A percentile compares a stretch with the other conserved stretches of the same genome.
These are phyloP conservation scores for Penicillium sp. DNA, from an alignment of 2,329 filamentous ascomycete genomes.

Conservation along the genomic window DNA sequence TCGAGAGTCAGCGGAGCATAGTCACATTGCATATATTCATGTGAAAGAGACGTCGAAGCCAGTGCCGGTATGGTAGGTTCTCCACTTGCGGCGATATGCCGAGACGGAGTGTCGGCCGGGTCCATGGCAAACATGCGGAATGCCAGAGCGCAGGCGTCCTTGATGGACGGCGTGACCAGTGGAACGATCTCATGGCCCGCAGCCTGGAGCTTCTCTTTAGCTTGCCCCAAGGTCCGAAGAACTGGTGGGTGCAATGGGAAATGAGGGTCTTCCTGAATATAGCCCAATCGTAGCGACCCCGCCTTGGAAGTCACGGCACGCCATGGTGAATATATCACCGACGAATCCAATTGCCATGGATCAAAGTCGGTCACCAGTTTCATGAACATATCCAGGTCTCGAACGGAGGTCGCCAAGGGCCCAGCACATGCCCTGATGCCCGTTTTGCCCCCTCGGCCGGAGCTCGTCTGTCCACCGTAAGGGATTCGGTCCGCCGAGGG, in stretches of 20 bases:
- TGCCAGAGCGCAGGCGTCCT: slow-evolving; percentile 8
- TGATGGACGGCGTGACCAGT: slow-evolving; percentile 8
- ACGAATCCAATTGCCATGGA: slow-evolving; percentile 9
- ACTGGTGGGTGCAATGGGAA: slow-evolving; percentile 24
- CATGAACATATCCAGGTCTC: slow-evolving; percentile 13
- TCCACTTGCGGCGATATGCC: slow-evolving; percentile 16
- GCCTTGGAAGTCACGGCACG: not conserved
- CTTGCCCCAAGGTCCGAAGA: slow-evolving; percentile 14
- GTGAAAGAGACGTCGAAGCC: slow-evolving; percentile 20
- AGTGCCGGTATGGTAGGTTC: slow-evolving; percentile 24
- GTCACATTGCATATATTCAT: slow-evolving; percentile 13
- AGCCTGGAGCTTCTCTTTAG: slow-evolving; percentile 13
- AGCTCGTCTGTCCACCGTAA: slow-evolving; percentile 22
- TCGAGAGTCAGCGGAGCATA: not conserved
- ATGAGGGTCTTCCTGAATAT: slow-evolving; percentile 21
- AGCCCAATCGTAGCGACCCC: slow-evolving; percentile 15
- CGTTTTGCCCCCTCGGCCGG: slow-evolving; percentile 17
- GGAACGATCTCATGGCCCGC: slow-evolving; percentile 23
- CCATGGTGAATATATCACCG: slow-evolving; percentile 9
- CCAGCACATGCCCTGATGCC: slow-evolving; percentile 14
- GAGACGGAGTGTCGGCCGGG: slow-evolving; percentile 18
- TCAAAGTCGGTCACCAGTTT: slow-evolving; percentile 5
- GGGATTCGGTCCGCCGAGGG: slow-evolving; percentile 29
- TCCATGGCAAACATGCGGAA: slow-evolving; percentile 24
- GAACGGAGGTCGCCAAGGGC: slow-evolving; percentile 13